These are phyloP conservation scores for Tetraselmis chui DNA, from an alignment of 139 green algal genomes.

Conservation along the genomic window DNA sequence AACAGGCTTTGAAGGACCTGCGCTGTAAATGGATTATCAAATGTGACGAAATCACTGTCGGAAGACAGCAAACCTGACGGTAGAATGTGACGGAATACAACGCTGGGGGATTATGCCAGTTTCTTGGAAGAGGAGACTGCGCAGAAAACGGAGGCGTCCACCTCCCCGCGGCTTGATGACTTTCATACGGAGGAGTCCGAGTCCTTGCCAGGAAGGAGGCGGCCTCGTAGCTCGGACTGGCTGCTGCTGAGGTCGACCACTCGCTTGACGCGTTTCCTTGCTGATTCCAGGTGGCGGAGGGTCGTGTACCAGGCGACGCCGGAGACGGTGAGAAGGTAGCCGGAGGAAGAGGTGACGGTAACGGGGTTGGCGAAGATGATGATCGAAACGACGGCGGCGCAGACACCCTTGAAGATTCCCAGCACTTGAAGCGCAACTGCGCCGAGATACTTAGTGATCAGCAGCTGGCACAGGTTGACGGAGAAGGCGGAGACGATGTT, in stretches of 20 bases:
- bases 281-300: neutral
- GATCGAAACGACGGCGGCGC: constrained; percentile 8
- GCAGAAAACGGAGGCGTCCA: no score
- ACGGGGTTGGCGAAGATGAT: constrained; percentile 14
- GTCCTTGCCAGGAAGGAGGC: neutral
- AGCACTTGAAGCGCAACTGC: constrained; percentile 15
- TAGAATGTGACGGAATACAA: no score
- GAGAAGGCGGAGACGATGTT: constrained; percentile 7
- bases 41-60: no score
- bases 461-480: constrained; percentile 14
- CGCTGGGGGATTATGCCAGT: no score
- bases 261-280: neutral
- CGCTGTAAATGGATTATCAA: no score
- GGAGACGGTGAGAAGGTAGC: constrained; percentile 3
- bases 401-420: constrained; percentile 12
- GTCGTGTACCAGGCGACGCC: neutral
- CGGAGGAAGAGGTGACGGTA: neutral
- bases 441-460: constrained; percentile 16
- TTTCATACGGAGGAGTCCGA: no score
- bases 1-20: no score
- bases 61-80: no score
- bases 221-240: neutral
- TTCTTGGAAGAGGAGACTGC: no score
- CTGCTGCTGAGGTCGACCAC: neutral
- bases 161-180: no score